phyloP scores from a whole-genome alignment of 2,329 filamentous ascomycete species.

The Aspergillus texensis region DNA sequence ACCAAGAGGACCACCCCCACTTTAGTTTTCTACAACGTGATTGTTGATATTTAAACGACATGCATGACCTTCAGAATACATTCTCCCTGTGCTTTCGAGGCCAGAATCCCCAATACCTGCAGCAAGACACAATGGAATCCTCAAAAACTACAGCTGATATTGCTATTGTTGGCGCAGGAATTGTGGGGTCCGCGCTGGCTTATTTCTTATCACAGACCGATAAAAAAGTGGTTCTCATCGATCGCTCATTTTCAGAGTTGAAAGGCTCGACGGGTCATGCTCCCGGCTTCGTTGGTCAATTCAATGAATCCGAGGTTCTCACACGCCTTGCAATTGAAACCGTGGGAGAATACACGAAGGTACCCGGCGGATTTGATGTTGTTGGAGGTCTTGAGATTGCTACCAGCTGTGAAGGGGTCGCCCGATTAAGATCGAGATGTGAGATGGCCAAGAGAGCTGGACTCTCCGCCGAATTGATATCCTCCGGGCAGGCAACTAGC shows the following conservation, averaged over 20 bases:
- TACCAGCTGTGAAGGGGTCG: slow-evolving; percentile 23
- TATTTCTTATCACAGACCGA: slow-evolving; percentile 29
- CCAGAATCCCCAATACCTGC: slow-evolving; percentile 7
- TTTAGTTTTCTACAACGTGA: neutral
- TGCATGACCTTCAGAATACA: neutral
- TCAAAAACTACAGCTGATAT: slow-evolving; percentile 15
- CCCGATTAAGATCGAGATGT: slow-evolving; percentile 21
- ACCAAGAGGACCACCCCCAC: neutral
- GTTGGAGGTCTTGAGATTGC: slow-evolving; percentile 32
- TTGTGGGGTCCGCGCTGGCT: slow-evolving; percentile 38
- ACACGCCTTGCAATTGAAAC: slow-evolving; percentile 36
- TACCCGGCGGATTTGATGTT: slow-evolving; percentile 30
- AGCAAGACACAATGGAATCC: neutral
- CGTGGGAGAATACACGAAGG: slow-evolving; percentile 31
- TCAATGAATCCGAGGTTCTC: slow-evolving; percentile 34
- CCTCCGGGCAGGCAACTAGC: slow-evolving; percentile 21
- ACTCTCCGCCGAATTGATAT: slow-evolving; percentile 29
- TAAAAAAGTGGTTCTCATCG: slow-evolving; percentile 28
- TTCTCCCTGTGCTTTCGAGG: neutral
- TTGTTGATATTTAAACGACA: neutral
- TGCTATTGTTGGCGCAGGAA: slow-evolving; percentile 35
- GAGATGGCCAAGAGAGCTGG: slow-evolving; percentile 24
- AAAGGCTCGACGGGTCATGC: slow-evolving; percentile 38
- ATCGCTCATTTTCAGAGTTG: slow-evolving; percentile 28
- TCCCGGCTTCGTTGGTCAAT: slow-evolving; percentile 40